phyloP scores from a whole-genome alignment of 306 rosid species.

The Aeschynomene evenia region DNA sequence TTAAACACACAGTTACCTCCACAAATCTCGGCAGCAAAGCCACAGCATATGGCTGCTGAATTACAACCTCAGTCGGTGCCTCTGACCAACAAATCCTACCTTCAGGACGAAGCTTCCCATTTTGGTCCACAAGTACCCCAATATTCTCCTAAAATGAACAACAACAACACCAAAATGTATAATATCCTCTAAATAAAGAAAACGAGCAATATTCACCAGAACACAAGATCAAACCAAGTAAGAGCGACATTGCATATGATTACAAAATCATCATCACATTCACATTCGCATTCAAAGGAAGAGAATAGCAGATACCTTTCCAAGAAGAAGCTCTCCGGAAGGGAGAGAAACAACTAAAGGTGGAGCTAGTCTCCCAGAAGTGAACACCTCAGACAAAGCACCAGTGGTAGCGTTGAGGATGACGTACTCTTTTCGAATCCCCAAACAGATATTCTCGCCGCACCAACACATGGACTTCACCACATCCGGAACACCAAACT shows the following conservation, averaged over 20 bases:
- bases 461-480: conserved; percentile 98
- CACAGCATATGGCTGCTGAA: conserved; percentile 86
- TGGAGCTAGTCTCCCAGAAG: conserved; percentile 91
- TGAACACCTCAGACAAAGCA: conserved; percentile 76
- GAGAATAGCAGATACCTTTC: conserved; percentile 77
- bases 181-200: conserved; percentile 7
- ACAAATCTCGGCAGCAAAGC: conserved; percentile 84
- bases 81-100: conserved; percentile 99
- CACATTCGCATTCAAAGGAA: conserved; percentile 20
- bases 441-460: conserved; percentile 91
- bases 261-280: background rate
- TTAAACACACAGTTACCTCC: conserved; percentile 55
- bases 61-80: conserved; percentile 77
- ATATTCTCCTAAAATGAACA: conserved; percentile 68
- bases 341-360: conserved; percentile 91
- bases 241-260: background rate
- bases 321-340: conserved; percentile 96
- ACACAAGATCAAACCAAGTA: background rate
- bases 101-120: conserved; percentile 87
- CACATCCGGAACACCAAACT: conserved; percentile 73
- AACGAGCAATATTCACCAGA: background rate
- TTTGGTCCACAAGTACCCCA: conserved; percentile 96
- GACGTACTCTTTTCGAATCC: conserved; percentile 79
- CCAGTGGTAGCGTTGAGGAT: conserved; percentile 81
- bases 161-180: conserved; percentile 7